Percentiles rank a stretch among this genome's conserved stretches.
Conservation (phyloP, 2,329 filamentous ascomycete species). For the Sporothrix euskadiensis region DNA sequence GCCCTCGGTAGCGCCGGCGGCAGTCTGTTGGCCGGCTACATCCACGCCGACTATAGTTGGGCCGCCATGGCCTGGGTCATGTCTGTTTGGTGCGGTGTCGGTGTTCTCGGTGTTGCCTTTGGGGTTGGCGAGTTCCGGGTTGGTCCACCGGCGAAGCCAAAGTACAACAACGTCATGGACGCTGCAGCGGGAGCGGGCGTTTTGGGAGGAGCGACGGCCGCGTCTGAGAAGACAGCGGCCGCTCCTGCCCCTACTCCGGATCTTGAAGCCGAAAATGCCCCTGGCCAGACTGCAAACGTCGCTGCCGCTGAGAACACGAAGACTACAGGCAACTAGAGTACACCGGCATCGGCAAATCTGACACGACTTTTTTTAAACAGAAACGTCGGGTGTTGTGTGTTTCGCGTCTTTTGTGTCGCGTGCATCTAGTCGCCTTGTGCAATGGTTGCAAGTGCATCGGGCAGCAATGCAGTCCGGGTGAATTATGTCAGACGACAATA, state of each 20-base stretch:
- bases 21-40: constrained; percentile 42
- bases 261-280: not conserved
- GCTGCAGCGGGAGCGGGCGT: not conserved
- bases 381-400: not conserved
- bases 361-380: not conserved
- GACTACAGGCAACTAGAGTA: not conserved
- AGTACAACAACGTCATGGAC: not conserved
- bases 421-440: not conserved
- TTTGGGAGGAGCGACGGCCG: not conserved
- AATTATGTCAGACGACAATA: not conserved
- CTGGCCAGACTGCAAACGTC: not conserved
- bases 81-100: constrained; percentile 42
- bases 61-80: constrained; percentile 44
- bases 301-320: not conserved
- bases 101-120: constrained; percentile 39
- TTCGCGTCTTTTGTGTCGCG: not conserved
- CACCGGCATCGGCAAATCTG: not conserved
- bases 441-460: not conserved
- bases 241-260: not conserved
- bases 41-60: constrained; percentile 44
- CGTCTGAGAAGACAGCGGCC: constrained; percentile 6
- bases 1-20: constrained; percentile 45
- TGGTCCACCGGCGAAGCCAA: not conserved
- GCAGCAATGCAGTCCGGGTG: constrained; percentile 3
- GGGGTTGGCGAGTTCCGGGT: constrained; percentile 38